Base-by-base conservation (phyloP, 495 filamentous ascomycete genomes). In the Penicillium goetzii region DNA sequence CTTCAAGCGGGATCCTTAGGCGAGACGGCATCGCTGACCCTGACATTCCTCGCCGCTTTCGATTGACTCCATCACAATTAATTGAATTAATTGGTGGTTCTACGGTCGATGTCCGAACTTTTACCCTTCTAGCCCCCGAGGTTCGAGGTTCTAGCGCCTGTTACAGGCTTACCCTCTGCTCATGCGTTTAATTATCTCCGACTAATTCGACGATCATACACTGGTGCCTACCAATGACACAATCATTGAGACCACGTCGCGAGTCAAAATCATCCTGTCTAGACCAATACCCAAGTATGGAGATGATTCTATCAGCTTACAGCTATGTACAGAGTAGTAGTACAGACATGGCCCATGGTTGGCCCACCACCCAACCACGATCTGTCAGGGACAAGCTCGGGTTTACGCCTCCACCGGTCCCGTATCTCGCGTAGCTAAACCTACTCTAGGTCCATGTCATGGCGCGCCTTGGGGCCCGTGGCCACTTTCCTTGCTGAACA, bases 1-100 rank as follows among this genome's bases (percentile, higher is more conserved):
- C 77, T 78, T 53, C 74, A 74, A 76, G 72, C 67, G 76, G 77
- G 76, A 80, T 74, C 63, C 71, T 74, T 80, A 78, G 68, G 76
- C 77, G 77, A 78, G 72, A 34, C 36, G 49, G 34, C 50, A 61
- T 59, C 53, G 55, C 63, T 60, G 56, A 59, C 33, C 21, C 14
- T 26, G 23, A 51, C 47, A 26, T 14, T 51, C 23, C 60, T 63
- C 45, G 56, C 63, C 66, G 53, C 28, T 65, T 68, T 38, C n/a
- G 21, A 59, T n/a, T 30, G 5, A 26, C 11, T 19, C 19, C 19
- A 34, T 40, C 14, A 40, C 36, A 40, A 1, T 40, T 14, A 5
- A 40, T 5, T 40, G 30, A 32, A 32, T 15, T 19, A 28, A 54
- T 30, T 54, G 51, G 51, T 32, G 14, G 36, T 15, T 50, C 21